Evolutionary conservation across 2,329 filamentous ascomycete genomes (phyloP).

Genomic region (Eutypella sp.): DNA sequence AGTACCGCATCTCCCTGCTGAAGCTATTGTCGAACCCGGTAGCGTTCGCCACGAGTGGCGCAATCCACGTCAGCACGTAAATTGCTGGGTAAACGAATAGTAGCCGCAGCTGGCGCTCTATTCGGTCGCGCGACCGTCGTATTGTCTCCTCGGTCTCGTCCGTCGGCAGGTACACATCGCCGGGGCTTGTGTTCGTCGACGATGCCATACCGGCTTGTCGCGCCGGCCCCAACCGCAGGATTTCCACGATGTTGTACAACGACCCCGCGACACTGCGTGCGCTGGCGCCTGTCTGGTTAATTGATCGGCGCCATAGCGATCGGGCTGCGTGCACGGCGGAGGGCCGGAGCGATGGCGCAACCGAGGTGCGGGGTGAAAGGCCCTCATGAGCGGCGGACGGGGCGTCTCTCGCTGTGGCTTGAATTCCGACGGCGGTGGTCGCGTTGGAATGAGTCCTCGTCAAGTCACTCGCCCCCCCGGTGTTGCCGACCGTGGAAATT

Average conservation of each 20-base stretch:
- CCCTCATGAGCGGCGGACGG: not conserved
- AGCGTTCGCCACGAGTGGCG: slow-evolving; percentile 64
- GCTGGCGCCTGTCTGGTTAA: slow-evolving; percentile 1
- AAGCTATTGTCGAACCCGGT: slow-evolving; percentile 44
- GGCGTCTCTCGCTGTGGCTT: too few species aligned
- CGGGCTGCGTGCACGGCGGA: not conserved
- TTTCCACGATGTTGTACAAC: slow-evolving; percentile 9
- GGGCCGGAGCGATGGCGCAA: not conserved
- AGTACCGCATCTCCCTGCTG: not conserved
- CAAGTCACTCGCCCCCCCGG: too few species aligned
- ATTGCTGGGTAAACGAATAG: slow-evolving; percentile 73
- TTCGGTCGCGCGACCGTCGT: slow-evolving; percentile 43
- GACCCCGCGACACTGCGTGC: slow-evolving; percentile 8
- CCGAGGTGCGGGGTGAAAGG: not conserved
- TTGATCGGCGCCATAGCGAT: slow-evolving; percentile 7
- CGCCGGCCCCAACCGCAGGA: slow-evolving; percentile 7
- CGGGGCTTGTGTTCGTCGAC: slow-evolving; percentile 6
- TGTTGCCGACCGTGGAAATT: too few species aligned
- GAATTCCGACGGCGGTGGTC: too few species aligned
- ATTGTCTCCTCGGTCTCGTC: slow-evolving; percentile 27
- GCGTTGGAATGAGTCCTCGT: too few species aligned
- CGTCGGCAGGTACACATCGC: slow-evolving; percentile 13
- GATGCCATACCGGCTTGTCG: not conserved
- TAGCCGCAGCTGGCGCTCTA: slow-evolving; percentile 63
- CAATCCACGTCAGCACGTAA: slow-evolving; percentile 67